A percentile compares a stretch with the other conserved stretches of the same genome.
phyloP scores from a whole-genome alignment of 805 yeast genomes.

The Kregervanrija fluxuum region DNA sequence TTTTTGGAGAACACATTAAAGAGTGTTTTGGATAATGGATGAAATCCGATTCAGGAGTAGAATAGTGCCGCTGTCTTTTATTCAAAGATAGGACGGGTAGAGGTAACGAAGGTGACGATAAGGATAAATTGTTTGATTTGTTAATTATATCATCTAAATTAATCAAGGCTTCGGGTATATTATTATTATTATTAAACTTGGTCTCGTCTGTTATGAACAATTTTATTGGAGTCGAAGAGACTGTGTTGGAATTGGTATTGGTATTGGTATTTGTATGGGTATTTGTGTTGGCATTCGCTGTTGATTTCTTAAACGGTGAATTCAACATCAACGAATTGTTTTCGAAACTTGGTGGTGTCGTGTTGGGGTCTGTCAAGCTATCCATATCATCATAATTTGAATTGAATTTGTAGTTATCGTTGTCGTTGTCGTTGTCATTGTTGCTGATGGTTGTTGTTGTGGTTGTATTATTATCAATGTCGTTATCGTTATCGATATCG shows the following conservation, averaged over 20 bases:
- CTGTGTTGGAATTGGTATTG: conserved; percentile 1
- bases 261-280: not conserved
- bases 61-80: not conserved
- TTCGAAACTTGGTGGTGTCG: no score
- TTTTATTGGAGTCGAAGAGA: conserved; percentile 12
- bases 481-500: no score
- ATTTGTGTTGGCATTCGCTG: not conserved
- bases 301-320: not conserved
- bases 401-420: no score
- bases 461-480: no score
- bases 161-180: conserved; percentile 28
- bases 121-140: conserved; percentile 5
- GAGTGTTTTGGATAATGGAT: conserved; percentile 23
- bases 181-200: conserved; percentile 18
- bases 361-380: no score
- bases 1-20: conserved; percentile 25
- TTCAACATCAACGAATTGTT: no score
- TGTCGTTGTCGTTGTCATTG: no score
- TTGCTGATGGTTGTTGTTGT: no score
- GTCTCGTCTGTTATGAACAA: conserved; percentile 29
- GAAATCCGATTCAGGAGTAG: conserved; percentile 10
- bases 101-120: not conserved
- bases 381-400: no score
- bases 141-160: conserved; percentile 27
- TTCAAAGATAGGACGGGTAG: not conserved